These are phyloP conservation scores for Phyllosticta capitalensis DNA, from an alignment of 2,329 filamentous ascomycete genomes.

Conservation along the genomic window DNA sequence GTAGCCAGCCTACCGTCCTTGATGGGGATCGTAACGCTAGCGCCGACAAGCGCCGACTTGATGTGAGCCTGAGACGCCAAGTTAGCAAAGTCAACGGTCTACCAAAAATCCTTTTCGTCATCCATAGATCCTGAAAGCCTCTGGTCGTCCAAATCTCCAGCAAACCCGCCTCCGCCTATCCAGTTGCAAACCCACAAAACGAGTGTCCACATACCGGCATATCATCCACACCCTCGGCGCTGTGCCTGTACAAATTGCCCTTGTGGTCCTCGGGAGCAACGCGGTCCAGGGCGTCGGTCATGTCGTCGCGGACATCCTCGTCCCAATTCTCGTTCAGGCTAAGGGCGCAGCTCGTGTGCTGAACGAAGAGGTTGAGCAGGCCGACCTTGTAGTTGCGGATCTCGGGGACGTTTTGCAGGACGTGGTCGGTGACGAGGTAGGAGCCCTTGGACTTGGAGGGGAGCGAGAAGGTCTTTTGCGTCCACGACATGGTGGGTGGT, in stretches of 20 bases:
- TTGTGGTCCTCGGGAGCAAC: slow-evolving; percentile 71
- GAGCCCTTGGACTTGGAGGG: slow-evolving; percentile 69
- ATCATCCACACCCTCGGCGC: slow-evolving; percentile 79
- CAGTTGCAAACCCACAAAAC: not conserved
- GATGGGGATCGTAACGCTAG: slow-evolving; percentile 85
- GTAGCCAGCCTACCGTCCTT: slow-evolving; percentile 67
- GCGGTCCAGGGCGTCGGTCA: slow-evolving; percentile 86
- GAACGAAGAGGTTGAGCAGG: slow-evolving; percentile 73
- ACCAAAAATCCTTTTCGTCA: not conserved
- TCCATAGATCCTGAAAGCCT: not conserved
- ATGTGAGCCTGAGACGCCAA: slow-evolving; percentile 60
- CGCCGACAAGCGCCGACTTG: slow-evolving; percentile 81
- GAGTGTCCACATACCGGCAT: slow-evolving; percentile 62
- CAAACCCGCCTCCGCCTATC: too few species aligned
- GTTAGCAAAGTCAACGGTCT: not conserved
- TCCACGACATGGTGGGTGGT: slow-evolving; percentile 54
- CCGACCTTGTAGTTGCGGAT: slow-evolving; percentile 68
- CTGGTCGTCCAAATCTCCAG: not conserved
- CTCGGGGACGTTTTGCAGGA: slow-evolving; percentile 65
- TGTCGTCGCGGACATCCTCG: slow-evolving; percentile 76
- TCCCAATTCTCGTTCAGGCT: slow-evolving; percentile 91
- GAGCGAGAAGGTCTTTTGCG: slow-evolving; percentile 75
- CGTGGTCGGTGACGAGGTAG: slow-evolving; percentile 78
- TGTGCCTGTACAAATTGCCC: slow-evolving; percentile 67
- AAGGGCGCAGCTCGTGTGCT: slow-evolving; percentile 88